A percentile compares a stretch with the other conserved stretches of the same genome.
phyloP scores from a whole-genome alignment of 331 rosid species.

The Saraca asoca region DNA sequence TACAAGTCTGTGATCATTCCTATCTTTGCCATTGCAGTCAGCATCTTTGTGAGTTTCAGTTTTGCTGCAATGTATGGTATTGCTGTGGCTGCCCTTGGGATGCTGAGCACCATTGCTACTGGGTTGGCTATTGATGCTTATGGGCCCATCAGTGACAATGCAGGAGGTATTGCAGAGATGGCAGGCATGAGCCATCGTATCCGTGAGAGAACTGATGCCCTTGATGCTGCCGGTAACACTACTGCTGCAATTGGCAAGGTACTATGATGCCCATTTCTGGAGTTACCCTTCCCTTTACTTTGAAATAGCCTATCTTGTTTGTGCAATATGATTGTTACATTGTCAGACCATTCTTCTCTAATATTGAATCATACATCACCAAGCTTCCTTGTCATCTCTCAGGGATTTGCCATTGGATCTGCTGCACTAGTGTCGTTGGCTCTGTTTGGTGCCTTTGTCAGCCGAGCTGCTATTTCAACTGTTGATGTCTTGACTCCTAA shows the following conservation, averaged over 20 bases:
- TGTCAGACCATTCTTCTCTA: neutral
- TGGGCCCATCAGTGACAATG: slow-evolving; percentile 85
- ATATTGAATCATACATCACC: slow-evolving; percentile 1
- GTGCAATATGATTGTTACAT: slow-evolving; percentile 2
- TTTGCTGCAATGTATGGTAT: slow-evolving; percentile 84
- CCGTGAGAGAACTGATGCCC: slow-evolving; percentile 89
- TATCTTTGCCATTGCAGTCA: slow-evolving; percentile 70
- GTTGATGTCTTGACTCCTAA: slow-evolving; percentile 83
- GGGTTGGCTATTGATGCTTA: slow-evolving; percentile 84
- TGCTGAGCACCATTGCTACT: slow-evolving; percentile 82
- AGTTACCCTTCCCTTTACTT: slow-evolving; percentile 3
- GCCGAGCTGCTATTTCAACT: slow-evolving; percentile 68
- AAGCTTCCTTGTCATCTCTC: slow-evolving; percentile 5
- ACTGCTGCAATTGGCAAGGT: slow-evolving; percentile 94
- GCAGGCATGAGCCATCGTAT: slow-evolving; percentile 88
- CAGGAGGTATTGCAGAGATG: slow-evolving; percentile 89
- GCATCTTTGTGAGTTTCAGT: slow-evolving; percentile 75
- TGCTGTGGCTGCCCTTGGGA: slow-evolving; percentile 78
- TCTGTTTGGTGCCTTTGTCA: slow-evolving; percentile 77
- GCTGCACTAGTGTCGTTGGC: slow-evolving; percentile 83
- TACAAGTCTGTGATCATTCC: slow-evolving; percentile 78
- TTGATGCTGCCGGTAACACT: slow-evolving; percentile 89
- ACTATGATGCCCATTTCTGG: neutral
- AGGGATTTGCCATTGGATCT: slow-evolving; percentile 88
- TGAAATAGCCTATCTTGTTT: neutral